phyloP scores from a whole-genome alignment of 768 basidiomycete genomes.

The Amanita inopinata region DNA sequence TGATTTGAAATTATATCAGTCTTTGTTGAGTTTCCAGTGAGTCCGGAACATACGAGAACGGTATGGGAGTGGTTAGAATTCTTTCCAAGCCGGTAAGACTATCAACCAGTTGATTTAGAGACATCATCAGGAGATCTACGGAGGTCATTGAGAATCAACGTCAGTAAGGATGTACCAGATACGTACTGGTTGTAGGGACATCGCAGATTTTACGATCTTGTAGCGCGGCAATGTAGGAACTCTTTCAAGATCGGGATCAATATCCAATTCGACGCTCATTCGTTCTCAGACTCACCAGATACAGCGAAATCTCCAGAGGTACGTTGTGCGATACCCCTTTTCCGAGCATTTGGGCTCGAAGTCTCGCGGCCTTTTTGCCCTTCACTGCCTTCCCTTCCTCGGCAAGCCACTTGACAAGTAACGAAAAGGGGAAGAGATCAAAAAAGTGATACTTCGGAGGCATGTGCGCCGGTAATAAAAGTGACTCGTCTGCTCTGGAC shows the following conservation, averaged over 20 bases:
- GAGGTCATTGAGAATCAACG: neutral
- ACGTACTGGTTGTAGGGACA: conserved; percentile 52
- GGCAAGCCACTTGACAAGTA: conserved; percentile 37
- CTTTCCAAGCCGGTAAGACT: conserved; percentile 61
- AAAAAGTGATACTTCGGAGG: conserved; percentile 53
- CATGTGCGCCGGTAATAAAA: conserved; percentile 41
- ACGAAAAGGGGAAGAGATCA: conserved; percentile 63
- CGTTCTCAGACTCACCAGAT: conserved; percentile 35
- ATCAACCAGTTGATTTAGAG: conserved; percentile 51
- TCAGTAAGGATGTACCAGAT: conserved; percentile 2
- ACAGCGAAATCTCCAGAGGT: conserved; percentile 61
- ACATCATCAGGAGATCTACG: conserved; percentile 34
- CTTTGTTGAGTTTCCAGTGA: neutral
- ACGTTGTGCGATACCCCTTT: conserved; percentile 46
- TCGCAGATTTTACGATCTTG: conserved; percentile 48
- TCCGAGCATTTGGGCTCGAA: conserved; percentile 42
- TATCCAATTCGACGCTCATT: neutral
- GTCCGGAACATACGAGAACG: conserved; percentile 43
- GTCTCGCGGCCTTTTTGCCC: conserved; percentile 52
- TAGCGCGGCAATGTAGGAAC: conserved; percentile 55
- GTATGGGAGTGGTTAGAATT: conserved; percentile 68
- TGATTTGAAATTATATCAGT: conserved; percentile 14
- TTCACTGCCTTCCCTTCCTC: conserved; percentile 39
- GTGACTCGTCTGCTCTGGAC: conserved; percentile 31
- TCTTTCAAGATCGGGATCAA: conserved; percentile 26